Evolutionary conservation across 1,139 yeast genomes (phyloP).

Genomic region (Taphrina flavorubra): DNA sequence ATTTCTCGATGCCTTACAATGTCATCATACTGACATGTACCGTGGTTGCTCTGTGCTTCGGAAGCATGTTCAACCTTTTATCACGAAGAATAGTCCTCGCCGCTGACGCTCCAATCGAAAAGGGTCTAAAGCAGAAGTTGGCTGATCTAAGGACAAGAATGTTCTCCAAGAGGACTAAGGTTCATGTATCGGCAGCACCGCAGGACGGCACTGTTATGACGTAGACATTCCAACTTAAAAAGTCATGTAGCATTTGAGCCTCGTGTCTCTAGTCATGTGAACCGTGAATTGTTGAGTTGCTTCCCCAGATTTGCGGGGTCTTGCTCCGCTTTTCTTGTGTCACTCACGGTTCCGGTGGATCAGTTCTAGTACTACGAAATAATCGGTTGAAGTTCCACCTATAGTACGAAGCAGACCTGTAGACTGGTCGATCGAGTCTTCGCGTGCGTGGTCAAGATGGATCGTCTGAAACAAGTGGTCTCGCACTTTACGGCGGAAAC

Average conservation of each 20-base stretch:
- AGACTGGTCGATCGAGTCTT: too few species aligned
- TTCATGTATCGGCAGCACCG: background rate
- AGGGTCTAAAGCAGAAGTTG: conserved; percentile 6
- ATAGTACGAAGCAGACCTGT: too few species aligned
- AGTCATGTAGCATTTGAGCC: background rate
- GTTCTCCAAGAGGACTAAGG: background rate
- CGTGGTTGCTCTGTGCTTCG: conserved; percentile 89
- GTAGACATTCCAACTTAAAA: background rate
- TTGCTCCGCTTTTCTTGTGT: conserved; percentile 9
- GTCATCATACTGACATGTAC: conserved; percentile 95
- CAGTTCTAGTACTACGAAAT: too few species aligned
- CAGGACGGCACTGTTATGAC: background rate
- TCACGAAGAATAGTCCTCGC: conserved; percentile 66
- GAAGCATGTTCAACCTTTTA: conserved; percentile 78
- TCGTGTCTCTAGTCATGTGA: too few species aligned
- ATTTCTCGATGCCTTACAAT: conserved; percentile 98
- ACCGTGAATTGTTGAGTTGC: too few species aligned
- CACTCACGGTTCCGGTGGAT: too few species aligned
- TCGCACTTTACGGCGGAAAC: background rate
- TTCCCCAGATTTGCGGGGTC: conserved; percentile 11
- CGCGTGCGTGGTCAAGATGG: background rate
- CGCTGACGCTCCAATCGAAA: conserved; percentile 18
- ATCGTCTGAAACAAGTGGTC: conserved; percentile 26
- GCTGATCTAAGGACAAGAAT: background rate
- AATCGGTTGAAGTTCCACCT: too few species aligned